Evolutionary conservation across 2,329 filamentous ascomycete species (phyloP), one percentile per base, ranked within the genome.

Genomic region (Colletotrichum sp.): DNA sequence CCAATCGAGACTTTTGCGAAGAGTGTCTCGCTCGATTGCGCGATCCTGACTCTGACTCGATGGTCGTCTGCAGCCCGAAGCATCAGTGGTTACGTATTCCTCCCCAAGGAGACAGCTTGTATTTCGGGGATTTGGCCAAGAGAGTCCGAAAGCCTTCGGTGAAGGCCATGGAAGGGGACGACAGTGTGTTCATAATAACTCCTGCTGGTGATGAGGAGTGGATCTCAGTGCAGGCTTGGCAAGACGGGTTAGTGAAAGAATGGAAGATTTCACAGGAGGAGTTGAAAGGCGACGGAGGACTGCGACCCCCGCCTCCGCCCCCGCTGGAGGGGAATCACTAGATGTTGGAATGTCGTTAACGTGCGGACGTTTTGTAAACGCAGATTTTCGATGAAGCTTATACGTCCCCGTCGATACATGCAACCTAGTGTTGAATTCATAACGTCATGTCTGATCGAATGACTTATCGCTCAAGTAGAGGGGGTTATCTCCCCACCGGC

Each of bases 301-400:
- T 21, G 10, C n/a, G 6, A 13, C 43, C n/a, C 1, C 10, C n/a
- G 4, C 43, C 10, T 3, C 38, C 43, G 10, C 43, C 43, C 3
- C 16, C 2, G 9, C 5, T 43, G 38, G 43, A 48, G 10, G n/a
- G n/a, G n/a, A 3, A 13, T n/a, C 5, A 43, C 0, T 43, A 43
- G 16, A 38, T 18, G 36, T 0, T 18, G 36, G 36, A 18, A 1
- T 18, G 3, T 9, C 5, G 1, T 9, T 4, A 18, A 38, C 0
- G 38, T 18, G 38, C 0, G 18, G 18, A 43, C 4, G 0, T 43
- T n/a, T 43, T 43, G 36, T 43, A 43, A 2, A 18, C 1, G 9
- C 0, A 3, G 8, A 43, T 18, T 18, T 43, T 10, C 1, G 2
- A 3, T 10, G 1, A 18, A 18, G 1, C 2, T 18, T 4, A 32